Base-by-base conservation (phyloP, 108 stramenopile genomes). In the Cyclotella cryptica region DNA sequence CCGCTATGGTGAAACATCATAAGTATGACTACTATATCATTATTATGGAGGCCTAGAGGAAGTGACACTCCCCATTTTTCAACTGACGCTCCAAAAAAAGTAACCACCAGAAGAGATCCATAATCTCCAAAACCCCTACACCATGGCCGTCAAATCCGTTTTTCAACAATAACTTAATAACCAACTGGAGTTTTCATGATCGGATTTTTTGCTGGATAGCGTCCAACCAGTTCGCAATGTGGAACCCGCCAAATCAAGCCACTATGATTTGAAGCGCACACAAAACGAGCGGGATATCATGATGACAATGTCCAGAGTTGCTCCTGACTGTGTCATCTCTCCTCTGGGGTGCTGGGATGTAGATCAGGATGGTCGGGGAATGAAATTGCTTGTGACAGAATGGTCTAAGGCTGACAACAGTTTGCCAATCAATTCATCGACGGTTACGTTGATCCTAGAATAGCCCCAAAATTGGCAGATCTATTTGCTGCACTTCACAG, bases 371-470 rank as follows among this genome's bases (percentile, higher is more conserved):
- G 75, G 77, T 47, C 66, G 68, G 42, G 28, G 75, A 21, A 85
- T 85, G 84, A 87, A 87, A 57, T 41, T 87, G 15, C 43, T 89
- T 27, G 83, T 87, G 4, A 83, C 83, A 0, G 75, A 87, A 43
- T 87, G 83, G 85, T 81, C 85, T 0, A 77, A 74, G n/a, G 73
- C 73, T 14, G 78, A 88, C 43, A 85, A 88, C 85, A 85, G 47
- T 76, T 77, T 18, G 62, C 43, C 75, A 75, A 86, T 35, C 88
- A 87, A 35, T 84, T 78, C 45, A 79, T 87, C 30, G 72, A 84
- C 42, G 88, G 88, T 10, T 54, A 67, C 12, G 83, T 89, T 2
- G 88, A 89, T 68, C 47, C 57, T 13, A 59, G 88, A 14, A 49
- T 85, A 21, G 65, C 84, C 14, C 81, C 74, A 2, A 69, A 86